phyloP scores from a whole-genome alignment of 129 eudicot species.

The Smallanthus sonchifolius region DNA sequence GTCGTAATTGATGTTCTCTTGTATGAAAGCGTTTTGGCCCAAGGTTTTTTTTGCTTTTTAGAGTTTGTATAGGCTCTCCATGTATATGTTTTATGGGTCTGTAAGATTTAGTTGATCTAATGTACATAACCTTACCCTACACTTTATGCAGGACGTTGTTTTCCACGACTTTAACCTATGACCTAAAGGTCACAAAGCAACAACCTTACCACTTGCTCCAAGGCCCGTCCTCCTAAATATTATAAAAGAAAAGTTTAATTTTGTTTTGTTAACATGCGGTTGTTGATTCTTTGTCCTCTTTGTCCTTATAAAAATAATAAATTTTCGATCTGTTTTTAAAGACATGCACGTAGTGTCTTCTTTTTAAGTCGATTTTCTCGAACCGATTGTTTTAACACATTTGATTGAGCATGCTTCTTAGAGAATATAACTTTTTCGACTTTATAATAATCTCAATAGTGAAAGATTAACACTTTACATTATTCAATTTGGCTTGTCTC shows the following conservation, averaged over 20 bases:
- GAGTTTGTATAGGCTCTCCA: too few relatives aligned
- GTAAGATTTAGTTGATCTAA: neutral
- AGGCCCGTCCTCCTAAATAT: neutral
- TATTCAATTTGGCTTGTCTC: constrained; percentile 13
- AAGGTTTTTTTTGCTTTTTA: too few relatives aligned
- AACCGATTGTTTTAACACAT: constrained; percentile 2
- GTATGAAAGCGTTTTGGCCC: too few relatives aligned
- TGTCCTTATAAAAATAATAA: neutral
- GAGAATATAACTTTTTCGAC: constrained; percentile 10
- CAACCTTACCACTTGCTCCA: too few relatives aligned
- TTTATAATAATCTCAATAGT: neutral
- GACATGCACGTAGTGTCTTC: constrained; percentile 15
- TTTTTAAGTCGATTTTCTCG: constrained; percentile 18
- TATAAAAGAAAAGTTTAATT: neutral
- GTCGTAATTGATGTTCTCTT: too few relatives aligned
- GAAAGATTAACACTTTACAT: constrained; percentile 13
- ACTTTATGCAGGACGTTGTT: too few relatives aligned
- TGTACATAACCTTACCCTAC: too few relatives aligned
- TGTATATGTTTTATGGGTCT: neutral
- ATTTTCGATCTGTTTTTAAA: neutral
- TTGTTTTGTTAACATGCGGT: neutral
- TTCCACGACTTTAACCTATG: too few relatives aligned
- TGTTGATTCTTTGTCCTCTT: neutral
- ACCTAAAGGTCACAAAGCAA: too few relatives aligned
- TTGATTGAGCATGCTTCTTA: constrained; percentile 20